Evolutionary conservation across 257 asterid species (phyloP), one percentile per base, ranked within the genome.

Genomic region (Paulownia fortunei): DNA sequence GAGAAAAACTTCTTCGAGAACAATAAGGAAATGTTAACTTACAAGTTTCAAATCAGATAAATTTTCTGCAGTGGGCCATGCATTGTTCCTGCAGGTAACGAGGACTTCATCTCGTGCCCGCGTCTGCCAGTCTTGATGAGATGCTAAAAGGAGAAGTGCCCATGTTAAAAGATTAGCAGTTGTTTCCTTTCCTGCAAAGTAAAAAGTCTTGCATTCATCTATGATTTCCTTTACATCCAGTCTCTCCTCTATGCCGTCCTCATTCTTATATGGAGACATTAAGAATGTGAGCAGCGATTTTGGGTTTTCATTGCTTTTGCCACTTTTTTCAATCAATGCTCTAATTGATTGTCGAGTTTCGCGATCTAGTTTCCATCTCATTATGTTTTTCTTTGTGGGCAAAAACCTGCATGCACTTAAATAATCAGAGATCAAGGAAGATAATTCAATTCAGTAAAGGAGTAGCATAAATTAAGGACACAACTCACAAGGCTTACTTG

Each of bases 171-270:
- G 83, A 77, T 83, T 86, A 56, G 96, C 93, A 58, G 97, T 88
- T 39, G 94, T 90, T 76, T 88, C 96, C 76, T 85, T 88, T 69
- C 97, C 97, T 18, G 96, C 94, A 83, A 92, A 91, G 86, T 91
- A 91, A 76, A 91, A 89, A 11, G 96, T 89, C 85, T 91, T 88
- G 89, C 96, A 91, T 77, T 92, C 96, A 46, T 87, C 86, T 16
- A 92, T 83, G 44, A 92, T 76, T 62, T 92, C 94, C 52, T 86
- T 91, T 0, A 68, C 58, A 15, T 72, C 75, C 34, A 92, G 79
- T 72, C 84, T 79, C 67, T 89, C 89, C 73, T 84, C 94, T 64
- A 73, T 58, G n/a, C 87, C 93, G 46, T 84, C 78, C 63, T 73
- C 83, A 24, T 73, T 78, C 62, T 47, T 60, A 44, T 73, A 82